Base-by-base conservation (phyloP, 2,329 filamentous ascomycete genomes). In the Colletotrichum camelliae region DNA sequence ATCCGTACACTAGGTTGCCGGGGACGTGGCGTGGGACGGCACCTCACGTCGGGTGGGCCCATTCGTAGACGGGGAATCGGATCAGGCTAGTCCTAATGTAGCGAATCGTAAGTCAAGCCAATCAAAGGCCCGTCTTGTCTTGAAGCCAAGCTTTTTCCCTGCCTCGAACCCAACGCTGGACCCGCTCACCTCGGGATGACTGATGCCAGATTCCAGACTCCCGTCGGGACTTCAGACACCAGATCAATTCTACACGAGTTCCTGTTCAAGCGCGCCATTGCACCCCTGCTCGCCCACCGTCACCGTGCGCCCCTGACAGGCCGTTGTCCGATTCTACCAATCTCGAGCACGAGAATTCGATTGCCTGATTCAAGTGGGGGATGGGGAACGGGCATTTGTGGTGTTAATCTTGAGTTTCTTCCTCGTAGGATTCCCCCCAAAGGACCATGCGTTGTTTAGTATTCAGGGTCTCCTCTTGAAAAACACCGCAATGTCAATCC, bases 341-440 rank as follows among this genome's bases (percentile, higher is more conserved):
- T 64, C 72, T 66, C 13, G 12, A 52, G 16, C 29, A 12, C n/a
- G 60, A 62, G 69, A 74, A 74, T 74, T 39, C 61, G 68, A 66
- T 72, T 74, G 72, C 72, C 72, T 74, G 27, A 61, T 66, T 60
- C 37, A 18, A 39, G 64, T 69, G 64, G 60, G 67, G 18, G 52
- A 65, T 43, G 35, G 31, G 12, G 35, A 24, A 24, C 24, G 9
- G 58, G 58, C 31, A 18, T 16, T 35, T 27, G 24, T 24, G 24
- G 24, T 24, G 24, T 24, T 24, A 24, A 24, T n/a, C 43, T 48
- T 5, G 43, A 48, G 16, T 48, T n/a, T 48, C n/a, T 21, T 48
- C 10, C 43, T 21, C n/a, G 43, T 21, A 48, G 43, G 43, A 48
- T 48, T 48, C 10, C 39, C 43, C 43, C 43, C 43, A 48, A 48